Evolutionary conservation across 1,284 basidiomycete species (phyloP).

Genomic region (Sutorius eximius): DNA sequence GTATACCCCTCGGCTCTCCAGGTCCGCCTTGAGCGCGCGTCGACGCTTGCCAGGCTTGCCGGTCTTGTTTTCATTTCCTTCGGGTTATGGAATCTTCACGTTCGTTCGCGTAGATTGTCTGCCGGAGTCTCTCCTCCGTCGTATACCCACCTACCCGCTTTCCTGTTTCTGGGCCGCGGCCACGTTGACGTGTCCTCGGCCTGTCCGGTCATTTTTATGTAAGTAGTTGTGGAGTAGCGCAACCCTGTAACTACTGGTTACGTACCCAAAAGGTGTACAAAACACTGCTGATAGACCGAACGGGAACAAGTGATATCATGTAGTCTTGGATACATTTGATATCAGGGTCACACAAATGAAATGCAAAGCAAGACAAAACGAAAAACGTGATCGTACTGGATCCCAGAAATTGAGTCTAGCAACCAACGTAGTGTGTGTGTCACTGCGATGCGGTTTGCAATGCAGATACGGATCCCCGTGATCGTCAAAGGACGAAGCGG

Average conservation of each 20-base stretch:
- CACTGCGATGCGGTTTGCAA: too few species aligned
- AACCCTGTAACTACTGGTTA: not conserved
- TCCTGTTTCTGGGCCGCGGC: not conserved
- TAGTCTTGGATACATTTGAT: too few species aligned
- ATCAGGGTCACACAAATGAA: too few species aligned
- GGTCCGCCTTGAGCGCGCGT: not conserved
- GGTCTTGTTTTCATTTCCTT: conserved; percentile 2
- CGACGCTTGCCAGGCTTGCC: conserved; percentile 8
- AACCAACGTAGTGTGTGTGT: too few species aligned
- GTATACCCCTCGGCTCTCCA: not conserved
- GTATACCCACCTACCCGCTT: not conserved
- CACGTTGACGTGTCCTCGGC: conserved; percentile 7
- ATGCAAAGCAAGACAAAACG: too few species aligned
- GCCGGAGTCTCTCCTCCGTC: not conserved
- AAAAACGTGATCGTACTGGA: too few species aligned
- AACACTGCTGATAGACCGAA: too few species aligned
- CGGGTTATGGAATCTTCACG: not conserved
- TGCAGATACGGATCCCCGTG: too few species aligned
- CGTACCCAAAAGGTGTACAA: not conserved
- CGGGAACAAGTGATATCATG: too few species aligned
- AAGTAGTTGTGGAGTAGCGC: not conserved
- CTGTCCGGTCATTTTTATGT: conserved; percentile 5
- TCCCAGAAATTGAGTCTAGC: too few species aligned
- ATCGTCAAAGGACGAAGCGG: too few species aligned
- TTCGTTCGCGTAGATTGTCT: conserved; percentile 9